phyloP scores from a whole-genome alignment of 257 asterid genomes.

The Solanum bulbocastanum region DNA sequence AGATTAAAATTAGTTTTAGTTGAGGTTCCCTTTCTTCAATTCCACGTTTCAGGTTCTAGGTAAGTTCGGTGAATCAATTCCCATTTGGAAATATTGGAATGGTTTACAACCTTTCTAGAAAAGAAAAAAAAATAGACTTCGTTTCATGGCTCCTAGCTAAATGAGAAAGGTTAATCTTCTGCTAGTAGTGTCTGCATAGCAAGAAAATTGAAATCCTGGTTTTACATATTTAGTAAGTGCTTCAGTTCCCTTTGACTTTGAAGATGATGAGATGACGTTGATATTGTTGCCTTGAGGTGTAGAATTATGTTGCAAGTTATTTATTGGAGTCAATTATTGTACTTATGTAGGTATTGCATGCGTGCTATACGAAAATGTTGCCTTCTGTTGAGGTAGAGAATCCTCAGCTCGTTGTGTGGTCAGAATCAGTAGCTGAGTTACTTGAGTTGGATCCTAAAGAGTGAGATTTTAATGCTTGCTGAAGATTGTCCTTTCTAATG shows the following conservation, averaged over 20 bases:
- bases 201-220: neutral
- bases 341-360: conserved; percentile 60
- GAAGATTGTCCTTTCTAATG: conserved; percentile 1
- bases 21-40: neutral
- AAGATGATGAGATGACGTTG: neutral
- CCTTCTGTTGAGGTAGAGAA: conserved; percentile 84
- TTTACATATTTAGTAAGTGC: neutral
- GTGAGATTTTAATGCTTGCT: conserved; percentile 29
- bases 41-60: neutral
- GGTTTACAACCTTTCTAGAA: neutral
- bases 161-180: neutral
- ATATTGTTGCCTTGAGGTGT: neutral
- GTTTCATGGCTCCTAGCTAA: neutral
- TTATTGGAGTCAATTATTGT: neutral
- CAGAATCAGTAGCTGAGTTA: conserved; percentile 71
- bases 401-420: conserved; percentile 90
- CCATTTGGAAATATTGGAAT: neutral
- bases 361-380: conserved; percentile 76
- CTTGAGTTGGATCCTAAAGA: conserved; percentile 82
- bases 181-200: neutral
- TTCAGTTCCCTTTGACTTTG: neutral
- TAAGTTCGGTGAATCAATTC: neutral
- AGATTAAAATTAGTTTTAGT: neutral
- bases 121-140: neutral
- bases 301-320: neutral